A percentile compares a stretch with the other conserved stretches of the same genome.
Evolutionary conservation across 192 early-diverging fungal species (phyloP).

Genomic region (Chytriomyces sp.): DNA sequence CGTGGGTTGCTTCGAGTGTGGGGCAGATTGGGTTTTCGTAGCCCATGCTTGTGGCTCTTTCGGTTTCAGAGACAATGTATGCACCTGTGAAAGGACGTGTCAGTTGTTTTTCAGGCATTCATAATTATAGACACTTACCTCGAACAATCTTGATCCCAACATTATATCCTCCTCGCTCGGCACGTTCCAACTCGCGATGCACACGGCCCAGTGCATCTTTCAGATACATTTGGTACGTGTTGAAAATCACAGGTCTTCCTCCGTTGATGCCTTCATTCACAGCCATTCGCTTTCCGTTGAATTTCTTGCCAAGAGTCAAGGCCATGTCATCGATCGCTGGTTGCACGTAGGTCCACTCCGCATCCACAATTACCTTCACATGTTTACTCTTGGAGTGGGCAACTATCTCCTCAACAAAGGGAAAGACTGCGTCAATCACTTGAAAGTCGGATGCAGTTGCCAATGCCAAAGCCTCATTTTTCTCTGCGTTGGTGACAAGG

Average conservation of each 20-base stretch:
- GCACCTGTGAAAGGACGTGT: constrained; percentile 56
- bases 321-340: constrained; percentile 87
- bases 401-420: constrained; percentile 72
- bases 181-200: constrained; percentile 65
- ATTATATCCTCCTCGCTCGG: constrained; percentile 72
- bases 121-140: too few relatives aligned
- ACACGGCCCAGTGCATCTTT: constrained; percentile 69
- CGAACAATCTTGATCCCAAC: constrained; percentile 90
- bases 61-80: constrained; percentile 78
- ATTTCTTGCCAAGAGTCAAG: constrained; percentile 68
- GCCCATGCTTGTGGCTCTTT: constrained; percentile 70
- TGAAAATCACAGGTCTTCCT: constrained; percentile 69
- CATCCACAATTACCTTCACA: constrained; percentile 87
- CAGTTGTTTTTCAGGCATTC: too few relatives aligned
- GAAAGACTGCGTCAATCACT: constrained; percentile 70
- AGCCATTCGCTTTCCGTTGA: constrained; percentile 57
- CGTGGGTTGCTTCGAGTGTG: constrained; percentile 80
- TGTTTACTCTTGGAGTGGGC: constrained; percentile 63
- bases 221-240: constrained; percentile 97
- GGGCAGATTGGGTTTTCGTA: constrained; percentile 83
- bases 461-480: background rate
- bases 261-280: constrained; percentile 3
- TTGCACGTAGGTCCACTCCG: constrained; percentile 94
- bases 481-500: constrained; percentile 42
- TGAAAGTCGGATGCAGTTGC: constrained; percentile 64